Evolutionary conservation across 83 land plant species (phyloP).

Genomic region (Larix sibirica): DNA sequence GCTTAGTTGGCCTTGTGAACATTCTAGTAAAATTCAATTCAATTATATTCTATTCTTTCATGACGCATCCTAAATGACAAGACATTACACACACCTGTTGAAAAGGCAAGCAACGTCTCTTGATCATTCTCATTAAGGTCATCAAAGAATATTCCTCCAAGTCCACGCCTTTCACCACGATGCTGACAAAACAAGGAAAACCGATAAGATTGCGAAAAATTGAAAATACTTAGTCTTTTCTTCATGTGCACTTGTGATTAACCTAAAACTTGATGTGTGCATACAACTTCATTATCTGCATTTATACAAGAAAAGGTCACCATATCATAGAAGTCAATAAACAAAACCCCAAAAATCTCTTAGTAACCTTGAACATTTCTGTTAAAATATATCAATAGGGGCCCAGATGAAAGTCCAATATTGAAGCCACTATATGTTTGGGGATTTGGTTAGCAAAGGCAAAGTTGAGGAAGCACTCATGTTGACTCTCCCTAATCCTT

Average conservation of each 20-base stretch:
- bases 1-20: no score
- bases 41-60: not conserved
- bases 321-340: no score
- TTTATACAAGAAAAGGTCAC: not conserved
- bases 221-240: not conserved
- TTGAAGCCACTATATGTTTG: no score
- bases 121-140: constrained; percentile 94
- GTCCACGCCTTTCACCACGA: constrained; percentile 94
- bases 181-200: constrained; percentile 58
- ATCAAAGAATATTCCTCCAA: constrained; percentile 99
- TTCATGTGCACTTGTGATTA: not conserved
- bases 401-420: no score
- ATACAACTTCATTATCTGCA: not conserved
- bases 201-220: not conserved
- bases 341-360: no score
- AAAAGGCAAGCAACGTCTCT: constrained; percentile 83
- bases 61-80: not conserved
- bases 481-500: no score
- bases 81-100: constrained; percentile 61
- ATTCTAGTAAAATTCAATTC: not conserved
- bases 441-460: no score
- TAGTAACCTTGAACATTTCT: no score
- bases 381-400: no score
- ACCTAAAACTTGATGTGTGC: not conserved
- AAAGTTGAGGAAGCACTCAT: no score